These are phyloP conservation scores for Diaporthe citri DNA, from an alignment of 2,329 filamentous ascomycete species.

Conservation along the genomic window DNA sequence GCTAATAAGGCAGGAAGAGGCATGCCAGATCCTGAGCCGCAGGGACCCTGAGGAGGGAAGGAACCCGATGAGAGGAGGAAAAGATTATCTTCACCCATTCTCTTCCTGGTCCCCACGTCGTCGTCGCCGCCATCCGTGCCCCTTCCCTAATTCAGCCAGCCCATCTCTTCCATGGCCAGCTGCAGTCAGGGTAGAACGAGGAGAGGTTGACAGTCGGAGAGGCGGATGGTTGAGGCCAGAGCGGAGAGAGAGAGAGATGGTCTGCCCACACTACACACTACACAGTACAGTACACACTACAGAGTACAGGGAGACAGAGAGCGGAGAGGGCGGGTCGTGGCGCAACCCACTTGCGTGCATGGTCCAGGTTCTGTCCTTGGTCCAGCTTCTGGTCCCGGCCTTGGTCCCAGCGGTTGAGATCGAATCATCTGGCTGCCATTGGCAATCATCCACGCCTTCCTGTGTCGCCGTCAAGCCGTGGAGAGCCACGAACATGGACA, in stretches of 20 bases:
- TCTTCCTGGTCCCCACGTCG: background rate
- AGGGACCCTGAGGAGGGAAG: too few species aligned
- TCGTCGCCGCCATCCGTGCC: background rate
- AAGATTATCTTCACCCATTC: too few species aligned
- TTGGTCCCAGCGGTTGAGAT: background rate
- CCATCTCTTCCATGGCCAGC: background rate
- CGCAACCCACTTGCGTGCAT: conserved; percentile 11
- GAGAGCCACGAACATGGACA: background rate
- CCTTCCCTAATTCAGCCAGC: background rate
- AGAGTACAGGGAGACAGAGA: background rate
- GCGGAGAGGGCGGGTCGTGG: conserved; percentile 7
- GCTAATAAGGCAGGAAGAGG: too few species aligned
- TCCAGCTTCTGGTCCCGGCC: background rate
- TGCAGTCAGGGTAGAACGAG: too few species aligned
- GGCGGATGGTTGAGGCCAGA: background rate
- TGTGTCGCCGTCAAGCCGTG: background rate
- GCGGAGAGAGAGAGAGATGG: background rate
- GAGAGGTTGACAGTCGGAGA: too few species aligned
- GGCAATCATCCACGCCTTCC: background rate
- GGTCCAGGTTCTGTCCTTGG: too few species aligned
- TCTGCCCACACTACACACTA: background rate
- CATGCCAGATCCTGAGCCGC: too few species aligned
- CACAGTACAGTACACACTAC: too few species aligned
- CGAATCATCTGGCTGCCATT: conserved; percentile 8
- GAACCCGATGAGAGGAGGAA: too few species aligned